Conservation (phyloP, 1,139 yeast genomes). For the Zhuliangozyma parablackwelliae region DNA sequence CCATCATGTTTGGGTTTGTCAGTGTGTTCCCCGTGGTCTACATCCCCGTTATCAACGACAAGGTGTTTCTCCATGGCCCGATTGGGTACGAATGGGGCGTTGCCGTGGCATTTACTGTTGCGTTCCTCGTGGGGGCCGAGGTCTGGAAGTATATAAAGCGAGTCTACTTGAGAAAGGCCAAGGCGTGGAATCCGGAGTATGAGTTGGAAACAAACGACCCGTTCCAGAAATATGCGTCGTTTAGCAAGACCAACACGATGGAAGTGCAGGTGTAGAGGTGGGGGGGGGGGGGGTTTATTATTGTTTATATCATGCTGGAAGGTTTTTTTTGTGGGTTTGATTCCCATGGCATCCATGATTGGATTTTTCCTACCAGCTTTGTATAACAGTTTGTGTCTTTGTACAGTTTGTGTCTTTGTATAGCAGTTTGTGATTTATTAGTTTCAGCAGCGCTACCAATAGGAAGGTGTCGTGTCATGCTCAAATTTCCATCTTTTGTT, state of each 20-base stretch:
- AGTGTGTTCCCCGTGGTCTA: slow-evolving; percentile 81
- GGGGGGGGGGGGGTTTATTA: too few species aligned
- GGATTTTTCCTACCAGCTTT: too few species aligned
- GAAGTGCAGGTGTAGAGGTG: slow-evolving; percentile 11
- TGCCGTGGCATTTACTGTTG: slow-evolving; percentile 58
- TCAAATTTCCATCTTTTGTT: too few species aligned
- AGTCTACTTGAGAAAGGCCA: slow-evolving; percentile 40
- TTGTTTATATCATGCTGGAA: too few species aligned
- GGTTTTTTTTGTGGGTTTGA: too few species aligned
- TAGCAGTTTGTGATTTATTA: not conserved
- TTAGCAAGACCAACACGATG: slow-evolving; percentile 46
- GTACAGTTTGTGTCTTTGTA: not conserved
- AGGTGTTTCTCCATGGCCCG: slow-evolving; percentile 71
- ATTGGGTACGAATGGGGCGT: slow-evolving; percentile 85
- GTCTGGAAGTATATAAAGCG: slow-evolving; percentile 67
- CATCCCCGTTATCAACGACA: slow-evolving; percentile 79
- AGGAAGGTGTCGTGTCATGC: not conserved
- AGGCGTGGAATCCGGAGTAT: slow-evolving; percentile 54
- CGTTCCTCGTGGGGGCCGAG: slow-evolving; percentile 61
- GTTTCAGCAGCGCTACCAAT: not conserved
- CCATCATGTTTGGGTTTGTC: slow-evolving; percentile 65
- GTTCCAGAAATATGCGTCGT: slow-evolving; percentile 57
- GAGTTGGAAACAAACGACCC: slow-evolving; percentile 64
- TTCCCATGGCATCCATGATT: too few species aligned
- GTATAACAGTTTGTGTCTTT: not conserved